Conservation (phyloP, 768 basidiomycete genomes). For the Terana coerulea region DNA sequence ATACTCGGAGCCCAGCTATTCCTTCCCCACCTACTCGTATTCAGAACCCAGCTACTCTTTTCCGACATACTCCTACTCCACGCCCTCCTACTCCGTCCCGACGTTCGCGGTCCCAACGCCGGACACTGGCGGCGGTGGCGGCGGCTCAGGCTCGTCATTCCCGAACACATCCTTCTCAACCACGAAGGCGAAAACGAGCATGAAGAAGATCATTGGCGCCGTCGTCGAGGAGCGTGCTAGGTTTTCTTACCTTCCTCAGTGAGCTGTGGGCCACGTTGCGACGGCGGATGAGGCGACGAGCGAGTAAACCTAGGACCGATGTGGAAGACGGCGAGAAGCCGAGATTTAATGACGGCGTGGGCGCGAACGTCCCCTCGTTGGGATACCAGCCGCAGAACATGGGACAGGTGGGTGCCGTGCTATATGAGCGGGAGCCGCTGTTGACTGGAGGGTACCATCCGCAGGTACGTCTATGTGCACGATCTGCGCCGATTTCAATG, state of each 20-base stretch:
- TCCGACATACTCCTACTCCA: not conserved
- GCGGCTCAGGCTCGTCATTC: not conserved
- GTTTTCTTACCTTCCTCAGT: conserved; percentile 1
- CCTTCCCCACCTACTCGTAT: not conserved
- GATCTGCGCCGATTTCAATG: too few species aligned
- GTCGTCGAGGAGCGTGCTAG: conserved; percentile 3
- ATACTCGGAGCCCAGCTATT: not conserved
- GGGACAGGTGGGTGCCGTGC: not conserved
- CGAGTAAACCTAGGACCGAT: not conserved
- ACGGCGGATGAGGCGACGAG: not conserved
- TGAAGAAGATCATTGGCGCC: conserved; percentile 7
- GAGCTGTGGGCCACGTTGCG: conserved; percentile 4
- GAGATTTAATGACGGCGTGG: not conserved
- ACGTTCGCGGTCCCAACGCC: not conserved
- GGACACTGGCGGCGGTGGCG: not conserved
- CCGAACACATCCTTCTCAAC: not conserved
- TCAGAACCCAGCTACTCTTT: not conserved
- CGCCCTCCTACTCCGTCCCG: not conserved
- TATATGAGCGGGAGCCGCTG: not conserved
- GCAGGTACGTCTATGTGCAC: not conserved
- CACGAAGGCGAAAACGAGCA: not conserved
- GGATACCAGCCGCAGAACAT: not conserved
- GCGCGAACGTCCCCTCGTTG: not conserved
- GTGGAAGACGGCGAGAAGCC: not conserved
- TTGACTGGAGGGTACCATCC: not conserved